phyloP scores from a whole-genome alignment of 2,329 filamentous ascomycete species.

The Calonectria pseudoreteaudii region DNA sequence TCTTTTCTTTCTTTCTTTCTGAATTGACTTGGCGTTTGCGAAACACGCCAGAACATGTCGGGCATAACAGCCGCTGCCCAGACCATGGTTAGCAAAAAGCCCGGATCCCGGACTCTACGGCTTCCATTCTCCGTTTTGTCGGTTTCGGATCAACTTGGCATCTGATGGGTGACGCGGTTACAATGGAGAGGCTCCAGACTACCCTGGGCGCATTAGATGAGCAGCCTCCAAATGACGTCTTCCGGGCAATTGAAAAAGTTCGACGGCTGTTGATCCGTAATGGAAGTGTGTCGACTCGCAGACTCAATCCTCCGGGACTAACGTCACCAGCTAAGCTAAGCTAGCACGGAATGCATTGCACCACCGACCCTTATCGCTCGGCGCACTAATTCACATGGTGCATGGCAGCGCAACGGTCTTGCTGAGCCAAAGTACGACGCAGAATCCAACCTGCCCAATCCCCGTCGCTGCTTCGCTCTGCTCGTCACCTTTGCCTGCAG shows the following conservation, averaged over 20 bases:
- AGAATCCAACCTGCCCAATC: neutral
- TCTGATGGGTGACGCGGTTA: constrained; percentile 3
- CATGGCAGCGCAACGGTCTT: constrained; percentile 16
- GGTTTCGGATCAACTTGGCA: neutral
- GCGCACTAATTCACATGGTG: constrained; percentile 12
- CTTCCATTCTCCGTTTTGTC: neutral
- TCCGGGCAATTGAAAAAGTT: neutral
- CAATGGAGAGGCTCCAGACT: constrained; percentile 1
- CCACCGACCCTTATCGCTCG: constrained; percentile 6
- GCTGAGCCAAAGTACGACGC: constrained; percentile 8
- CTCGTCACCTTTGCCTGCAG: neutral
- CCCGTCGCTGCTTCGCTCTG: neutral
- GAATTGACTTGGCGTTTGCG: neutral
- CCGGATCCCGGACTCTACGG: neutral
- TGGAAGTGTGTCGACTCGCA: neutral
- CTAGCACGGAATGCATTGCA: neutral
- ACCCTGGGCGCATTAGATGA: neutral
- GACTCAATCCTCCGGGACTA: neutral
- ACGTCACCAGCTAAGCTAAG: constrained; percentile 8
- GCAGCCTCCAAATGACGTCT: neutral
- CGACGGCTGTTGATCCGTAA: neutral
- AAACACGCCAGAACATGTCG: constrained; percentile 3
- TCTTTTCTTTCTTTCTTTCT: neutral
- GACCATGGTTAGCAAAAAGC: neutral
- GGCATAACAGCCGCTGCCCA: neutral